Conservation (phyloP, 2,329 filamentous ascomycete species). For the Fusarium domesticum region DNA sequence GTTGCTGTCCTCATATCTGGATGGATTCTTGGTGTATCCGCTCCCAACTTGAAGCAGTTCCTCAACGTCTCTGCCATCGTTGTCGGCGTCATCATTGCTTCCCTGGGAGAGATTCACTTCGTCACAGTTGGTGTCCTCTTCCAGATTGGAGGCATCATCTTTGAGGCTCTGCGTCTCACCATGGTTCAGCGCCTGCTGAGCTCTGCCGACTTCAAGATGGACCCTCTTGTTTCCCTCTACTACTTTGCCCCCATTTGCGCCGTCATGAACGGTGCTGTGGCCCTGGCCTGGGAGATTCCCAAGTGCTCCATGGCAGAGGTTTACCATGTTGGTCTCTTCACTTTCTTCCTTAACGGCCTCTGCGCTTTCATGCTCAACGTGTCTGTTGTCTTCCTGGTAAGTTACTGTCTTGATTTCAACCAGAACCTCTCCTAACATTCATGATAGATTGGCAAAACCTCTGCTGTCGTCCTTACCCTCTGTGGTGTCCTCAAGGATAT, state of each 20-base stretch:
- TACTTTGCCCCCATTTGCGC: slow-evolving; percentile 87
- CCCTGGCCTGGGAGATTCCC: slow-evolving; percentile 71
- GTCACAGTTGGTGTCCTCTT: slow-evolving; percentile 74
- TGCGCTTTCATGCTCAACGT: slow-evolving; percentile 81
- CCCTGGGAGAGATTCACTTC: slow-evolving; percentile 93
- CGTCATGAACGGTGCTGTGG: slow-evolving; percentile 72
- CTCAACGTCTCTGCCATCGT: slow-evolving; percentile 95
- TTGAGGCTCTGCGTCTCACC: slow-evolving; percentile 78
- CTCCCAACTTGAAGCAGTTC: slow-evolving; percentile 81
- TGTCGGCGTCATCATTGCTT: slow-evolving; percentile 89
- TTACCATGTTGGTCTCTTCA: slow-evolving; percentile 68
- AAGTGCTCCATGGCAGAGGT: slow-evolving; percentile 66
- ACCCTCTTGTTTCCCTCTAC: slow-evolving; percentile 82
- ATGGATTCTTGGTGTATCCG: slow-evolving; percentile 81
- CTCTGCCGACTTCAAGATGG: slow-evolving; percentile 87
- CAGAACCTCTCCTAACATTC: slow-evolving; percentile 24
- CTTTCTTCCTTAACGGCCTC: slow-evolving; percentile 71
- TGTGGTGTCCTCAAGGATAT: slow-evolving; percentile 89
- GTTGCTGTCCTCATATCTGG: slow-evolving; percentile 88
- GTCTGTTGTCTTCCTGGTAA: slow-evolving; percentile 80
- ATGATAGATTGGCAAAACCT: slow-evolving; percentile 80
- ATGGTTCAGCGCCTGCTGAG: slow-evolving; percentile 81
- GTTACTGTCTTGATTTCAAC: slow-evolving; percentile 28
- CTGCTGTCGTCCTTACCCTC: slow-evolving; percentile 79
- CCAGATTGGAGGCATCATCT: slow-evolving; percentile 74